Conservation (phyloP, 2,329 filamentous ascomycete species). For the Fusarium fracticaudum region DNA sequence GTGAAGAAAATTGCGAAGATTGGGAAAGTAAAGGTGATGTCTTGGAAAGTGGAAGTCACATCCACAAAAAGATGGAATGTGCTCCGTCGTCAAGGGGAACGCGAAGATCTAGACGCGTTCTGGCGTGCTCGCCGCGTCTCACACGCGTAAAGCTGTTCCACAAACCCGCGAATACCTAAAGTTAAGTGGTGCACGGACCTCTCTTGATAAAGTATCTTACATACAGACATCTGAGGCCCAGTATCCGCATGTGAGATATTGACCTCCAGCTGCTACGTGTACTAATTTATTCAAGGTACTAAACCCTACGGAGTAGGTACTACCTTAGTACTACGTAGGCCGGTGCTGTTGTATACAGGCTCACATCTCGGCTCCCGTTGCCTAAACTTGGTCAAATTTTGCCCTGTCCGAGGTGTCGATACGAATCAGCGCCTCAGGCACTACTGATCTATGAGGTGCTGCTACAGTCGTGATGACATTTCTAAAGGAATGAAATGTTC, state of each 20-base stretch:
- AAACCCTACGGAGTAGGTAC: neutral
- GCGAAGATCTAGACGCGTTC: constrained; percentile 12
- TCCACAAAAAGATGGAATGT: constrained; percentile 17
- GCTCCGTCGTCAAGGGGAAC: constrained; percentile 35
- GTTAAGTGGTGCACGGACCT: constrained; percentile 1
- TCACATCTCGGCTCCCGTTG: constrained; percentile 24
- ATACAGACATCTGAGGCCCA: neutral
- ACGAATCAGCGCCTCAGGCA: neutral
- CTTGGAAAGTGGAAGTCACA: constrained; percentile 17
- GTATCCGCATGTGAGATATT: neutral
- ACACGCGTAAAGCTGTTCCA: constrained; percentile 17
- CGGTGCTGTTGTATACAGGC: neutral
- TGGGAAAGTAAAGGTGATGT: constrained; percentile 18
- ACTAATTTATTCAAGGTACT: neutral
- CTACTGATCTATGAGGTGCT: neutral
- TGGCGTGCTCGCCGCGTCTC: neutral
- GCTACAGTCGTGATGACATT: neutral
- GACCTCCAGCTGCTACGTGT: neutral
- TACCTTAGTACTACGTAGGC: neutral
- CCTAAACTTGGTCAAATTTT: neutral
- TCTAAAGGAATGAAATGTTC: neutral
- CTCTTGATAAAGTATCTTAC: neutral
- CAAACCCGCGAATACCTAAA: neutral
- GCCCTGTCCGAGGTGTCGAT: neutral
- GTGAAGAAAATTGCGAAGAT: neutral